Base-by-base conservation (phyloP, 163 green algal species). In the Chlorella variabilis region DNA sequence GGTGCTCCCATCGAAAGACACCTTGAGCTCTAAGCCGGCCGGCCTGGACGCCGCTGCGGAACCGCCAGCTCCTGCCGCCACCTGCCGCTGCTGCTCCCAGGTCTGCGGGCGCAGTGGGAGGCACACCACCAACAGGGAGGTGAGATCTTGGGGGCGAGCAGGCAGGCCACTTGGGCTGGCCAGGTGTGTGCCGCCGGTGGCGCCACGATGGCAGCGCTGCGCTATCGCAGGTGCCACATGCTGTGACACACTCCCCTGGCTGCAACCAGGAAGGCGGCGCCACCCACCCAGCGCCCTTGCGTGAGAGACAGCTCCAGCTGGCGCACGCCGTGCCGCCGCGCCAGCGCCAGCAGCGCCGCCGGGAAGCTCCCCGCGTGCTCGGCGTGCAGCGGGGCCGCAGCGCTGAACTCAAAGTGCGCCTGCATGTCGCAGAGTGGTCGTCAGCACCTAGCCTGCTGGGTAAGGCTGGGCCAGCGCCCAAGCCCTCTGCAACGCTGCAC, bases 301-400 rank as follows among this genome's bases (percentile, higher is more conserved):
- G 87, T 90, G 21, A 93, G 78, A 0, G 82, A 80, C 61, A 93
- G 73, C 56, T 93, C 75, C n/a, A 92, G 27, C 29, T 87, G 67
- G n/a, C 73, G 18, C 51, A 91, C 85, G 1, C 69, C 51, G 0
- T 83, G 27, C n/a, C 61, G 45, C 23, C 31, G 45, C 2, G 63
- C 79, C 4, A 93, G 71, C 23, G 82, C 69, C 34, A 71, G 45
- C 4, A 93, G 73, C 29, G 77, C 80, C 27, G 81, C 33, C 29
- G 87, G 87, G 45, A 90, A 86, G 29, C 9, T 61, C 21, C 29
- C 29, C n/a, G 29, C 27, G 31, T 81, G 59, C 15, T 2, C 38
- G n/a, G 58, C 17, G 1, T 71, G 58, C 59, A 45, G 3, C 6
- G 42, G 3, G 1, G 29, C 39, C 3, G 59, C 29, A 3, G 39